phyloP scores from a whole-genome alignment of 805 yeast species.

The Hanseniaspora lachancei region DNA sequence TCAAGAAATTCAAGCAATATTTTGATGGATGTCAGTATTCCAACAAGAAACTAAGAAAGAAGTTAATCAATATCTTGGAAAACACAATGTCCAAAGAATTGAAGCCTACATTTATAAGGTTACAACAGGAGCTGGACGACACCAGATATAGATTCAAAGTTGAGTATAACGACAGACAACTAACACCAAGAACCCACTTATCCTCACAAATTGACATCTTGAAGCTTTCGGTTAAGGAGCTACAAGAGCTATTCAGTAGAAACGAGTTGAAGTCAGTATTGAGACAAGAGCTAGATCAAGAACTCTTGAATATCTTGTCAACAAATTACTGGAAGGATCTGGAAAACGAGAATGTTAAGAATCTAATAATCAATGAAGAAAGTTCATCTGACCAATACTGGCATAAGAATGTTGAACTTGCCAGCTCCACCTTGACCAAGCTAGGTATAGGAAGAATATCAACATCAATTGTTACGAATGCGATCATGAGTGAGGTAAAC shows the following conservation, averaged over 20 bases:
- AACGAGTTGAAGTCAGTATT: constrained; percentile 66
- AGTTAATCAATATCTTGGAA: constrained; percentile 76
- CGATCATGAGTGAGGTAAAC: constrained; percentile 64
- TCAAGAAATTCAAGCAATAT: constrained; percentile 47
- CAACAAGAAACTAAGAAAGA: constrained; percentile 59
- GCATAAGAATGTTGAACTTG: constrained; percentile 74
- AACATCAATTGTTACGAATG: constrained; percentile 68
- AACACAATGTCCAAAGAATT: constrained; percentile 80
- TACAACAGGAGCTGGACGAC: constrained; percentile 86
- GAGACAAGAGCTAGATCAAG: constrained; percentile 77
- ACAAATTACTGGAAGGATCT: constrained; percentile 74
- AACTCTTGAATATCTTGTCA: constrained; percentile 74
- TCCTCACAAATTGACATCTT: constrained; percentile 83
- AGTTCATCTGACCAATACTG: constrained; percentile 42
- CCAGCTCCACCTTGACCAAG: constrained; percentile 75
- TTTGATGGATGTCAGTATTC: constrained; percentile 60
- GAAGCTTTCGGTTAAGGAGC: constrained; percentile 74
- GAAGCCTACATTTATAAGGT: constrained; percentile 73
- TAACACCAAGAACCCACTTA: constrained; percentile 87
- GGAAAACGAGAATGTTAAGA: constrained; percentile 26
- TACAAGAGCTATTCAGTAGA: constrained; percentile 70
- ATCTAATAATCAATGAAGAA: constrained; percentile 17
- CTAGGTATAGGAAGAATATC: constrained; percentile 87
- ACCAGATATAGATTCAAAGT: constrained; percentile 86
- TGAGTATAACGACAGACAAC: constrained; percentile 84